Evolutionary conservation across 441 rosid genomes (phyloP).

Genomic region (Erodium texanum): DNA sequence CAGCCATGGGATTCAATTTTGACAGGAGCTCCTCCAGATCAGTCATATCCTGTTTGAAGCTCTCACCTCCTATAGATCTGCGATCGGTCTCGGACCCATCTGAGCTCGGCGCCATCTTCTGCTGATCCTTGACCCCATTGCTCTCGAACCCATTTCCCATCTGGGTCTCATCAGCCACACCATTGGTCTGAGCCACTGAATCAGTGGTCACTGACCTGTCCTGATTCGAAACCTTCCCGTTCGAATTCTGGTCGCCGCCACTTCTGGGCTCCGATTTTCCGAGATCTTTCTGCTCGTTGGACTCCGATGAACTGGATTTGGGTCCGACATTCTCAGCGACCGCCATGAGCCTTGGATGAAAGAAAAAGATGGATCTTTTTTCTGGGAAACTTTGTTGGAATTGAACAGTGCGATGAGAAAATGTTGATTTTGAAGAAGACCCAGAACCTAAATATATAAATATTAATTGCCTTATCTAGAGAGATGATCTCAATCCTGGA

Average conservation of each 20-base stretch:
- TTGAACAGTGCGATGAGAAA: neutral
- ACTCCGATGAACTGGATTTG: constrained; percentile 46
- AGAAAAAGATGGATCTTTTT: neutral
- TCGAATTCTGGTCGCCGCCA: too few relatives aligned
- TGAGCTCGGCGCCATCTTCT: constrained; percentile 16
- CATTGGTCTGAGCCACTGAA: constrained; percentile 9
- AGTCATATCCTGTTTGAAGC: neutral
- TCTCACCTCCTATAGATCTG: constrained; percentile 14
- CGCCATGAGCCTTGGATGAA: constrained; percentile 41
- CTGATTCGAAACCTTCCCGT: neutral
- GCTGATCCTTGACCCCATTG: constrained; percentile 19
- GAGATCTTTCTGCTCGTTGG: constrained; percentile 35
- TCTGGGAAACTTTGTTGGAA: neutral
- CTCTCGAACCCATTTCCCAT: constrained; percentile 32
- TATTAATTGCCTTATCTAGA: constrained; percentile 3
- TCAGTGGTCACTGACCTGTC: neutral
- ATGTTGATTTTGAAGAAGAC: neutral
- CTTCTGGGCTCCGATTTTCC: constrained; percentile 37
- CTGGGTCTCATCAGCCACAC: constrained; percentile 28
- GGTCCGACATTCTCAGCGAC: constrained; percentile 81
- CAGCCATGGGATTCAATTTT: constrained; percentile 9
- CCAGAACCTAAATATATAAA: neutral
- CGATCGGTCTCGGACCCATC: constrained; percentile 28
- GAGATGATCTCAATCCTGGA: neutral
- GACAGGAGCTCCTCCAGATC: constrained; percentile 7